Evolutionary conservation across 1,284 basidiomycete species (phyloP), one percentile per base, ranked within the genome.

Genomic region (Vanrija humicola): DNA sequence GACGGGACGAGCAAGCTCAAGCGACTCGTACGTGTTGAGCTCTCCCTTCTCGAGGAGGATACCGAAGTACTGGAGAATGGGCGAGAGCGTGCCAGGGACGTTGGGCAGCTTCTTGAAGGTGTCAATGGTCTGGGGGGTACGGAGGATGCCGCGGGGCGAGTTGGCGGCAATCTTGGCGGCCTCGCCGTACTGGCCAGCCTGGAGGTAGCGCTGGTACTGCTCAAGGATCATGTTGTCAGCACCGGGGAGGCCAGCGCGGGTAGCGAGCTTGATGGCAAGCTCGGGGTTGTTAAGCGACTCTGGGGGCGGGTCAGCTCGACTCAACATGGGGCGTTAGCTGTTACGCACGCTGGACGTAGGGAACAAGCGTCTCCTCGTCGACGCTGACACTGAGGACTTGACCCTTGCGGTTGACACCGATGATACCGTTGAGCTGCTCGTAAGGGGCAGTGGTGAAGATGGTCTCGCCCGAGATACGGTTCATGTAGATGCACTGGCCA

Each of bases 401-500:
- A 49, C 96, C 96, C 80, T 98, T 98, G 82, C 95, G 90, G 84
- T 99, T 99, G 71, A 99, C 93, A 66, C 95, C 96, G 65, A 99
- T 92, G 77, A 99, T 96, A 79, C 96, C 96, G 73, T 92, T 86
- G 14, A 87, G 87, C 26, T 86, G 84, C 77, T 97, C 94, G 76
- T 98, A 92, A 70, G 97, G 93, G 18, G 94, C 90, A 7, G 96
- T 98, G 49, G 97, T 94, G 77, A 99, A 98, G 76, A 98, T 98
- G 47, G 96, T 98, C 80, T 98, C 96, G 45, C 96, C 95, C 48
- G 92, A 96, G 75, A 99, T 98, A 63, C 96, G 89, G 83, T 99
- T 98, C 96, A 98, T 99, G 83, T 98, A 99, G 67, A 98, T 87
- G 80, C 96, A 98, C 50, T 92, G 88, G 58, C 95, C 96, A n/a